Conservation (phyloP, 106 monocot species). For the Allium sativum region DNA sequence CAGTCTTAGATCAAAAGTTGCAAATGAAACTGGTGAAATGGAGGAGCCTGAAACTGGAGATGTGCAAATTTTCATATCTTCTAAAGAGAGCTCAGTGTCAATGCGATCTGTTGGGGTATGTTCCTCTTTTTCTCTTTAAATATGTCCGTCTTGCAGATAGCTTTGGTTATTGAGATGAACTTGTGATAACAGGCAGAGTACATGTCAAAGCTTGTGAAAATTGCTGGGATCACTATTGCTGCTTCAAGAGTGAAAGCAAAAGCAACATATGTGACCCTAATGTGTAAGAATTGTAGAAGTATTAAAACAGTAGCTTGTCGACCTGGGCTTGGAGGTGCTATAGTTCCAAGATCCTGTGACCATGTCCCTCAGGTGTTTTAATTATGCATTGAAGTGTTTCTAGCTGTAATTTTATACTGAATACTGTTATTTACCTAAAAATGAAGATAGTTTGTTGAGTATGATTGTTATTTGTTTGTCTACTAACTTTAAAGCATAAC, state of each 20-base stretch:
- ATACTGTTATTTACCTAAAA: too few relatives aligned
- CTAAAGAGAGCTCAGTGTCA: conserved; percentile 78
- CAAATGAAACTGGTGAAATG: conserved; percentile 84
- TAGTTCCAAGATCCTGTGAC: conserved; percentile 93
- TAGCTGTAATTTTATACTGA: too few relatives aligned
- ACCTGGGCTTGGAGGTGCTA: conserved; percentile 91
- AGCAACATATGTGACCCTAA: conserved; percentile 86
- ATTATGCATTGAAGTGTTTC: too few relatives aligned
- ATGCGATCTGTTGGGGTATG: conserved; percentile 82
- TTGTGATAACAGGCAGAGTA: conserved; percentile 52
- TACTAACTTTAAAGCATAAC: too few relatives aligned
- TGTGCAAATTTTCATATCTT: conserved; percentile 84
- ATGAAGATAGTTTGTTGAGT: too few relatives aligned
- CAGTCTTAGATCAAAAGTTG: conserved; percentile 77
- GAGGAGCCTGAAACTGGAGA: conserved; percentile 89
- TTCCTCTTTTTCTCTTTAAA: background rate
- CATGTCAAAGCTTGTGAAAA: conserved; percentile 99
- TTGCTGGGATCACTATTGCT: conserved; percentile 84
- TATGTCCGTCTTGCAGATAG: background rate
- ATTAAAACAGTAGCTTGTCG: conserved; percentile 68
- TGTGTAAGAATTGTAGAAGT: conserved; percentile 93
- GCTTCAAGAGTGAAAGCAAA: conserved; percentile 96
- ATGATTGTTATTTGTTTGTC: too few relatives aligned
- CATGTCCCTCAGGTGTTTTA: conserved; percentile 60
- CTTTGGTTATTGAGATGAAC: background rate